phyloP scores from a whole-genome alignment of 768 basidiomycete genomes.

The Phallus indusiatus region DNA sequence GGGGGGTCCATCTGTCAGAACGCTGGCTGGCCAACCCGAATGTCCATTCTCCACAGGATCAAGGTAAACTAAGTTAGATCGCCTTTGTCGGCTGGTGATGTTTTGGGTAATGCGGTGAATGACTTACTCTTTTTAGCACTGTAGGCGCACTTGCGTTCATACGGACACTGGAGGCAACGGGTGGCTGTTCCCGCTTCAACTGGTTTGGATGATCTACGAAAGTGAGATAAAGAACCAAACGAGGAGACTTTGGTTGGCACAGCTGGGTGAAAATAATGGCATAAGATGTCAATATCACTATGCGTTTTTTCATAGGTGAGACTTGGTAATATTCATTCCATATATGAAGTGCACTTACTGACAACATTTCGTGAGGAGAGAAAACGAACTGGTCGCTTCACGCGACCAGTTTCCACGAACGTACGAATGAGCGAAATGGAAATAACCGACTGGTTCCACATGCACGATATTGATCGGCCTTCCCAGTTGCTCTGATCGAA shows the following conservation, averaged over 20 bases:
- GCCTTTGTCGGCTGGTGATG: neutral
- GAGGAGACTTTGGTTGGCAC: conserved; percentile 65
- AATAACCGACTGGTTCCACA: conserved; percentile 79
- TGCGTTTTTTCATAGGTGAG: neutral
- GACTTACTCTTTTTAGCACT: conserved; percentile 74
- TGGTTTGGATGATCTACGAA: conserved; percentile 67
- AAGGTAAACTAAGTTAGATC: conserved; percentile 54
- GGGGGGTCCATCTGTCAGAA: conserved; percentile 70
- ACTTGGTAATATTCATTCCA: neutral
- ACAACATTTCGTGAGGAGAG: conserved; percentile 84
- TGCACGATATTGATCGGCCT: conserved; percentile 76
- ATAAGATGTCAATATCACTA: conserved; percentile 81
- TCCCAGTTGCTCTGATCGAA: conserved; percentile 64
- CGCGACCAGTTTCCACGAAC: conserved; percentile 77
- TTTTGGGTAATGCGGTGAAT: neutral
- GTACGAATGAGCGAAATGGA: conserved; percentile 84
- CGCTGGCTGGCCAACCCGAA: conserved; percentile 53
- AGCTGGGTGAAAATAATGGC: conserved; percentile 63
- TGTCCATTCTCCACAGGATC: conserved; percentile 54
- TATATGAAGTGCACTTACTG: conserved; percentile 44
- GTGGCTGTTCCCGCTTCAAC: conserved; percentile 52
- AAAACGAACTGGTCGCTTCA: conserved; percentile 64
- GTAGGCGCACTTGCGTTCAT: conserved; percentile 69
- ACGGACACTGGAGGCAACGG: conserved; percentile 69
- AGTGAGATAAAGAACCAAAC: conserved; percentile 80